Conservation (phyloP, 208 protist genomes). For the Crithidia expoeki region DNA sequence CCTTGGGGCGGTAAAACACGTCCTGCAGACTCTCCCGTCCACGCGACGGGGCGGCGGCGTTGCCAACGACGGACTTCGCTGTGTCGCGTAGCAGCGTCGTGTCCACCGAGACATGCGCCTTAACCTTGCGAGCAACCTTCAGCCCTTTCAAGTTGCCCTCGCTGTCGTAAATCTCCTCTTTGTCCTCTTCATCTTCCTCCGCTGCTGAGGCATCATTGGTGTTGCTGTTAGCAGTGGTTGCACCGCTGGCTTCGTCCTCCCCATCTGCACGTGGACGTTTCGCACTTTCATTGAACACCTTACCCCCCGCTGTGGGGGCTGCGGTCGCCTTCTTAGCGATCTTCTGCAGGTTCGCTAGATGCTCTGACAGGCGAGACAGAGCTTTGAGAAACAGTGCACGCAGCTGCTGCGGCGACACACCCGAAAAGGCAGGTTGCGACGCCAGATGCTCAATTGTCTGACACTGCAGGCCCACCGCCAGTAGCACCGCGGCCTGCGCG, state of each 20-base stretch:
- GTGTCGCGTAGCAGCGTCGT: slow-evolving; percentile 77
- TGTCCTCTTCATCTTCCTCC: slow-evolving; percentile 44
- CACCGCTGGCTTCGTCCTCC: background rate
- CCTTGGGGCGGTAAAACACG: slow-evolving; percentile 78
- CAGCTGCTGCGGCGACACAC: slow-evolving; percentile 79
- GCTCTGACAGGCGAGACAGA: slow-evolving; percentile 72
- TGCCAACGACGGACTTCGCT: slow-evolving; percentile 47
- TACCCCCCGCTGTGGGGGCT: background rate
- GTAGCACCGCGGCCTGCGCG: slow-evolving; percentile 93
- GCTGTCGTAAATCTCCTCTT: slow-evolving; percentile 67
- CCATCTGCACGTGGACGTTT: slow-evolving; percentile 7
- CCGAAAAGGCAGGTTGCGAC: slow-evolving; percentile 60
- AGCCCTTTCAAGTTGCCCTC: slow-evolving; percentile 76
- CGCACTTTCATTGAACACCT: too few relatives aligned
- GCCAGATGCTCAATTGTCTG: slow-evolving; percentile 72
- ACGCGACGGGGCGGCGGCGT: slow-evolving; percentile 20
- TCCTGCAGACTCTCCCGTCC: slow-evolving; percentile 56
- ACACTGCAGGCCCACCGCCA: slow-evolving; percentile 95
- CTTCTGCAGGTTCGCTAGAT: slow-evolving; percentile 67
- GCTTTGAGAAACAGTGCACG: slow-evolving; percentile 89
- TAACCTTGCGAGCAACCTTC: slow-evolving; percentile 64
- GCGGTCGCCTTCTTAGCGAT: slow-evolving; percentile 23
- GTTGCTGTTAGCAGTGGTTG: background rate
- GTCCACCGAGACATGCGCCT: slow-evolving; percentile 59
- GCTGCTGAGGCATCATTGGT: too few relatives aligned